These are phyloP conservation scores for Seminavis robusta DNA, from an alignment of 108 stramenopile genomes.

Conservation along the genomic window DNA sequence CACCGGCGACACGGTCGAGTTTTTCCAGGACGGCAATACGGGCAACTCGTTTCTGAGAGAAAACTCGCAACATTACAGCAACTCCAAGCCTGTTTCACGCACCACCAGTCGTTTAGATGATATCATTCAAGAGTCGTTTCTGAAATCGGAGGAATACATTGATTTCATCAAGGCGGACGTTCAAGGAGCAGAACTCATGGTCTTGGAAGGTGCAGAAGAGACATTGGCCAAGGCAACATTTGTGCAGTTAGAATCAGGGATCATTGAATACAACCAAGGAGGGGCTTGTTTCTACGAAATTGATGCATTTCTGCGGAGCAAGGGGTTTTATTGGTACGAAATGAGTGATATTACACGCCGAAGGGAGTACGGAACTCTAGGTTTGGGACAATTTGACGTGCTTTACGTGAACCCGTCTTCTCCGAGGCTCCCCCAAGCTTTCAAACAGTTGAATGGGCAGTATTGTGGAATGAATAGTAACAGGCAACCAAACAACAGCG, in stretches of 20 bases:
- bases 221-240: conserved; percentile 24
- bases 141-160: conserved; percentile 8
- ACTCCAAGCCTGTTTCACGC: conserved; percentile 2
- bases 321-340: no score
- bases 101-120: conserved; percentile 25
- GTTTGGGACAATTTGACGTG: no score
- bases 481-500: no score
- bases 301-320: no score
- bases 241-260: conserved; percentile 30
- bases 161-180: conserved; percentile 33
- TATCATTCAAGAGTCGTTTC: background rate
- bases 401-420: no score
- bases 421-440: no score
- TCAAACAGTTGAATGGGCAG: no score
- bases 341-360: no score
- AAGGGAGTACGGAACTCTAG: no score
- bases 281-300: conserved; percentile 25
- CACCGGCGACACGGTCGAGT: conserved; percentile 9
- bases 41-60: conserved; percentile 32
- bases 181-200: conserved; percentile 25
- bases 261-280: conserved; percentile 30
- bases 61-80: conserved; percentile 10
- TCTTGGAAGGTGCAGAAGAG: conserved; percentile 15
- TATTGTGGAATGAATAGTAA: no score
- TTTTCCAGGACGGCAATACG: conserved; percentile 7